Percentiles rank a stretch among this genome's conserved stretches.
Conservation (phyloP, 345 rosid species). For the Conringia planisiliqua region DNA sequence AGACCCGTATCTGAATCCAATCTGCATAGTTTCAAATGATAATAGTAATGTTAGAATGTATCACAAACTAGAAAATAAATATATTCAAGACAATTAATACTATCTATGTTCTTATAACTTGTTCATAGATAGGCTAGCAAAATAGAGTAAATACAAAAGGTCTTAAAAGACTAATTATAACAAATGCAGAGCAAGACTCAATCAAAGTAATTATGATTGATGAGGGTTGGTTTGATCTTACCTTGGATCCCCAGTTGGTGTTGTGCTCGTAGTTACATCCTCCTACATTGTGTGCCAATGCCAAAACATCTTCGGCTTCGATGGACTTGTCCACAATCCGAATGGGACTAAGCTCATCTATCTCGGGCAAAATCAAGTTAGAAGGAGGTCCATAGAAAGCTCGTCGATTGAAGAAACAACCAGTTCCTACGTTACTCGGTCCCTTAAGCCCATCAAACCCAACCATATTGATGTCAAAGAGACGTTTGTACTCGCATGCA, state of each 20-base stretch:
- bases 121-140: background rate
- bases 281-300: slow-evolving; percentile 51
- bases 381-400: slow-evolving; percentile 52
- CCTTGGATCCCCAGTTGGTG: slow-evolving; percentile 68
- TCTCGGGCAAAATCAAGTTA: slow-evolving; percentile 23
- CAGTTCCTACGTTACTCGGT: slow-evolving; percentile 49
- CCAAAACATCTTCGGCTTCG: slow-evolving; percentile 19
- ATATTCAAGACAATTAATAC: background rate
- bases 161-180: background rate
- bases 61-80: background rate
- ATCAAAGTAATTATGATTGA: background rate
- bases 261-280: slow-evolving; percentile 49
- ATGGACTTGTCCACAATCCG: slow-evolving; percentile 31
- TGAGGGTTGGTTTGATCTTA: slow-evolving; percentile 1
- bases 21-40: slow-evolving; percentile 32
- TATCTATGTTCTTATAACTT: background rate
- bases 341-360: slow-evolving; percentile 36
- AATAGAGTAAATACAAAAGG: no score
- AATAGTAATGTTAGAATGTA: background rate
- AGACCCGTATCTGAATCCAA: slow-evolving; percentile 67
- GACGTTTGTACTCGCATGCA: slow-evolving; percentile 34
- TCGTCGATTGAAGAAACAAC: slow-evolving; percentile 58
- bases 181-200: background rate
- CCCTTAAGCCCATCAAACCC: slow-evolving; percentile 57
- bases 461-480: slow-evolving; percentile 36